phyloP scores from a whole-genome alignment of 805 yeast species.

The Starmerella ratchasimensis region DNA sequence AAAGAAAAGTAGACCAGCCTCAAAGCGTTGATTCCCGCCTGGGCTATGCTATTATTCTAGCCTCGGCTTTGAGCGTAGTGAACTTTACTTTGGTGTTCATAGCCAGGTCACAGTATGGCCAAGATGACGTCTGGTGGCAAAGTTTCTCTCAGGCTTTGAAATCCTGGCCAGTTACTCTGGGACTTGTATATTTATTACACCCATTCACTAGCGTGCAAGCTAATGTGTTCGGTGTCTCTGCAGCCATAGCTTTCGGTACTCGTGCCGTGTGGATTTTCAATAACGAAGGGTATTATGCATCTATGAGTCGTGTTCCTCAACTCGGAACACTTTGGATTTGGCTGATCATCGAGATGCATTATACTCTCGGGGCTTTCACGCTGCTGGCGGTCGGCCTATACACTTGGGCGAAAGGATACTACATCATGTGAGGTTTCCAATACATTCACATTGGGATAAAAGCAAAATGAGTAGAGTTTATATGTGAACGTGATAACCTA shows the following conservation, averaged over 20 bases:
- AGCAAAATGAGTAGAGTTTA: too few relatives aligned
- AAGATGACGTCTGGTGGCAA: constrained; percentile 13
- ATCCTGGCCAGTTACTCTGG: constrained; percentile 24
- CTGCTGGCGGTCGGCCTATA: constrained; percentile 21
- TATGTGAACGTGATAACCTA: not conserved
- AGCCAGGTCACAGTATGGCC: constrained; percentile 28
- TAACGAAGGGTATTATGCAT: constrained; percentile 28
- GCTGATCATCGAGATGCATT: constrained; percentile 30
- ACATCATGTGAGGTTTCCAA: constrained; percentile 5
- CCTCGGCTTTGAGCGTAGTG: constrained; percentile 22
- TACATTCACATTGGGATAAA: too few relatives aligned
- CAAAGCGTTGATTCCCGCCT: constrained; percentile 2
- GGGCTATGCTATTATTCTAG: constrained; percentile 14
- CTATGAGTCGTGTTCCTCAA: constrained; percentile 31
- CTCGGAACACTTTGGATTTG: constrained; percentile 31
- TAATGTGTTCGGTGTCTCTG: constrained; percentile 17
- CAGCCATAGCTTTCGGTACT: constrained; percentile 23
- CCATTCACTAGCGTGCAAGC: constrained; percentile 2
- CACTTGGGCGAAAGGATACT: constrained; percentile 16
- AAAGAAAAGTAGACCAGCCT: not conserved
- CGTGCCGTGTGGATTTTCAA: constrained; percentile 26
- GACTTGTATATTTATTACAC: constrained; percentile 23
- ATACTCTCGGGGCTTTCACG: constrained; percentile 24
- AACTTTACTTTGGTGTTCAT: constrained; percentile 26
- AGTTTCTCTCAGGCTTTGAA: constrained; percentile 17